Conservation (phyloP, 2,329 filamentous ascomycete genomes). For the Fusarium transvaalense region DNA sequence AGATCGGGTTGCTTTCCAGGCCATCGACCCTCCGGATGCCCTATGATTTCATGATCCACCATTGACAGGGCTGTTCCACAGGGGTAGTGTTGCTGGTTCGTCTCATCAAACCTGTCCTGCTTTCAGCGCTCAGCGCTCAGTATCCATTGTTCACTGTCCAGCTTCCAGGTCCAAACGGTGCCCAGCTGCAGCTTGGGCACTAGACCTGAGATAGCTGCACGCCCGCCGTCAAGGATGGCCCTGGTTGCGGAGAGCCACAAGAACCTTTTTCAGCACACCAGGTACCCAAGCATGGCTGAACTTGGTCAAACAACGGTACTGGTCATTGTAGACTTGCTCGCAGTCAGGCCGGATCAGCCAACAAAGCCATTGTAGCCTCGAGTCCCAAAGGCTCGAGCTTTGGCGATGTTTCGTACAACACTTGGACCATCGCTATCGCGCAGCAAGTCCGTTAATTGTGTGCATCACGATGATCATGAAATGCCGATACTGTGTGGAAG, state of each 20-base stretch:
- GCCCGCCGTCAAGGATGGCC: conserved; percentile 44
- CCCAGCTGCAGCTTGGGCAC: conserved; percentile 35
- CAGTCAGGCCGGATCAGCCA: conserved; percentile 16
- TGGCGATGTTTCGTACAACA: conserved; percentile 22
- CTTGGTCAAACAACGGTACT: conserved; percentile 42
- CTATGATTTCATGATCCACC: conserved; percentile 50
- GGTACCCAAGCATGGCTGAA: conserved; percentile 39
- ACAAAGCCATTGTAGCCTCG: conserved; percentile 30
- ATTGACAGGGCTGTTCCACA: conserved; percentile 43
- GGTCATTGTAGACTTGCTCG: conserved; percentile 19
- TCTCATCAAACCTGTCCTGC: conserved; percentile 45
- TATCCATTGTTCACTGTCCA: conserved; percentile 30
- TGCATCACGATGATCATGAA: conserved; percentile 24
- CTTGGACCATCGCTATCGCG: conserved; percentile 33
- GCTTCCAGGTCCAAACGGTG: conserved; percentile 36
- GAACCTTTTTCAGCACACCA: conserved; percentile 42
- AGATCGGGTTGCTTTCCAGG: conserved; percentile 45
- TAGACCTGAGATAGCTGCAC: conserved; percentile 43
- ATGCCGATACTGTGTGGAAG: conserved; percentile 42
- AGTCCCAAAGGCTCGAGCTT: conserved; percentile 17
- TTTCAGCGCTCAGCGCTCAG: conserved; percentile 43
- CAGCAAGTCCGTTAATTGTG: conserved; percentile 18
- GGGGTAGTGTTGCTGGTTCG: conserved; percentile 41
- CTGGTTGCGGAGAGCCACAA: conserved; percentile 43
- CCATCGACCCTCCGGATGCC: conserved; percentile 44